phyloP scores from a whole-genome alignment of 2,329 filamentous ascomycete genomes.

The Dissoconium aciculare region DNA sequence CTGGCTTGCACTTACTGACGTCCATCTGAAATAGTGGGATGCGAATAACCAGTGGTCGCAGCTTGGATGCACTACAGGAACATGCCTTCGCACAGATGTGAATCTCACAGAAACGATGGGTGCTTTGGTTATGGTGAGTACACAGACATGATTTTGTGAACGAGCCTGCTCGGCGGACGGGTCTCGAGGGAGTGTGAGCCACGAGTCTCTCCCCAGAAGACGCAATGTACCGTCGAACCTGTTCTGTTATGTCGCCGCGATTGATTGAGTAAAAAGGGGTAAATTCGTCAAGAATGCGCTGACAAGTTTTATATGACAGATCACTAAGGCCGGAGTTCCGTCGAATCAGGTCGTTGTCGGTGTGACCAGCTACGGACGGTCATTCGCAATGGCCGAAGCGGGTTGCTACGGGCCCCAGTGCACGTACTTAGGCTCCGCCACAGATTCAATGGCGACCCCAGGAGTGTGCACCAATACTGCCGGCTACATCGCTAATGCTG shows the following conservation, averaged over 20 bases:
- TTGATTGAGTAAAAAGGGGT: too few relatives aligned
- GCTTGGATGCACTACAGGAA: neutral
- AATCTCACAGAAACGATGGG: slow-evolving; percentile 15
- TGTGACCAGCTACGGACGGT: slow-evolving; percentile 23
- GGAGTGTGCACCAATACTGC: slow-evolving; percentile 2
- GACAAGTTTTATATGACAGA: too few relatives aligned
- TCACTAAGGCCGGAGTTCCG: slow-evolving; percentile 11
- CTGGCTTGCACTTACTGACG: too few relatives aligned
- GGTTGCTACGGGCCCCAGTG: slow-evolving; percentile 17
- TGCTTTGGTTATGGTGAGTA: slow-evolving; percentile 12
- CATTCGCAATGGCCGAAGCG: slow-evolving; percentile 25
- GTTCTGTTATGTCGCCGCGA: too few relatives aligned
- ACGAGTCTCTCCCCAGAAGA: too few relatives aligned
- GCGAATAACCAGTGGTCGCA: neutral
- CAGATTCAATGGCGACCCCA: slow-evolving; percentile 3
- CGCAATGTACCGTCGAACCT: too few relatives aligned
- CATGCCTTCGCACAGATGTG: slow-evolving; percentile 19
- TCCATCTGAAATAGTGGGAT: too few relatives aligned
- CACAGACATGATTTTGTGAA: too few relatives aligned
- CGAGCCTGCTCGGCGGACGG: too few relatives aligned
- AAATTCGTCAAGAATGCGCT: too few relatives aligned
- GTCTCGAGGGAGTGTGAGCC: too few relatives aligned
- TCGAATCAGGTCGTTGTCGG: slow-evolving; percentile 24
- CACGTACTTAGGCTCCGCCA: slow-evolving; percentile 11
- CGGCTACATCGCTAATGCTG: too few relatives aligned